Conservation (phyloP, 495 filamentous ascomycete species). For the Annulohypoxylon bovei region DNA sequence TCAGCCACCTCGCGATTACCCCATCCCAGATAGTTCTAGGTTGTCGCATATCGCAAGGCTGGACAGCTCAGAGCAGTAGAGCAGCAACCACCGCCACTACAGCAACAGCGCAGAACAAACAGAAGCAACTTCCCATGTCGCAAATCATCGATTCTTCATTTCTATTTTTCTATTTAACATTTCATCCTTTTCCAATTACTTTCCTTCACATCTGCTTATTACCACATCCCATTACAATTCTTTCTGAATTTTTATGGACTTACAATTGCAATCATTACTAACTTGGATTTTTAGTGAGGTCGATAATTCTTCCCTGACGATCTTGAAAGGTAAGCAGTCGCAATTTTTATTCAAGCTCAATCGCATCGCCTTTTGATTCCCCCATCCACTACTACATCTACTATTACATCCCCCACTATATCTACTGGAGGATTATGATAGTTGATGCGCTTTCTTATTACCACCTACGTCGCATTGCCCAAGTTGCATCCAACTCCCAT, state of each 20-base stretch:
- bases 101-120: slow-evolving; percentile 19
- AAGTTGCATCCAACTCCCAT: not conserved
- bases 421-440: not conserved
- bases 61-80: not conserved
- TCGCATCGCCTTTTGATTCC: not conserved
- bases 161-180: not conserved
- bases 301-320: not conserved
- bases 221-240: not conserved
- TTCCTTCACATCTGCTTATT: not conserved
- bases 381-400: not conserved
- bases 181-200: not conserved
- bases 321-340: slow-evolving; percentile 5
- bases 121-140: slow-evolving; percentile 2
- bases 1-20: slow-evolving; percentile 9
- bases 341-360: not conserved
- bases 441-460: not conserved
- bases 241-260: not conserved
- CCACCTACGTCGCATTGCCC: not conserved
- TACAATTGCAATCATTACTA: slow-evolving; percentile 1
- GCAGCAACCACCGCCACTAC: not conserved
- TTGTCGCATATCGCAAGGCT: slow-evolving; percentile 25
- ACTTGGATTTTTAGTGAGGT: not conserved
- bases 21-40: not conserved
- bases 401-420: too few species aligned
- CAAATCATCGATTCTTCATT: not conserved